These are phyloP conservation scores for Suaeda aralocaspica DNA, from an alignment of 148 eudicot species.

Conservation along the genomic window DNA sequence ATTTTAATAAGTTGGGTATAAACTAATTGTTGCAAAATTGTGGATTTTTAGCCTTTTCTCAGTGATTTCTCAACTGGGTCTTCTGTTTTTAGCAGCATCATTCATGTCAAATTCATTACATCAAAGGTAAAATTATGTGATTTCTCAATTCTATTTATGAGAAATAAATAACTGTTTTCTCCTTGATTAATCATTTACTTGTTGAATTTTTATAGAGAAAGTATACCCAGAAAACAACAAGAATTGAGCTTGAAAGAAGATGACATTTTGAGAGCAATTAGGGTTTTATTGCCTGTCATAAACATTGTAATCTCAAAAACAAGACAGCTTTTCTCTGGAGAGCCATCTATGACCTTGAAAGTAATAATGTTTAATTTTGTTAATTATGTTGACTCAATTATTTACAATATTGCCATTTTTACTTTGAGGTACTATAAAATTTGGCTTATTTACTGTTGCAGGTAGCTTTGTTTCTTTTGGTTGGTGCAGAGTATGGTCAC, in stretches of 20 bases:
- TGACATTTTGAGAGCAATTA: constrained; percentile 55
- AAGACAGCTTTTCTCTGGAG: constrained; percentile 79
- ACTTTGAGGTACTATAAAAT: neutral
- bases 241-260: constrained; percentile 62
- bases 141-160: neutral
- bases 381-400: neutral
- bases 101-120: constrained; percentile 63
- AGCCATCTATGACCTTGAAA: constrained; percentile 87
- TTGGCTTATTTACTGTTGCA: constrained; percentile 22
- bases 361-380: constrained; percentile 29
- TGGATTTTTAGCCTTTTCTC: constrained; percentile 60
- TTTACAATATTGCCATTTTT: neutral
- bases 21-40: neutral
- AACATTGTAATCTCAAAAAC: constrained; percentile 60
- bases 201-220: constrained; percentile 34
- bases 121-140: constrained; percentile 39
- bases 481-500: constrained; percentile 89
- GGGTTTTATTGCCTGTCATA: constrained; percentile 60
- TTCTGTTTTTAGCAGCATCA: constrained; percentile 62
- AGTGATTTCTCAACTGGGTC: constrained; percentile 68
- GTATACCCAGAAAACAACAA: constrained; percentile 23
- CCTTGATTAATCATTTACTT: neutral
- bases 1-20: neutral
- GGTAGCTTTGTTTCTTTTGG: constrained; percentile 62
- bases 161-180: neutral